phyloP scores from a whole-genome alignment of 2,329 filamentous ascomycete species.

The Trichoderma koningiopsis region DNA sequence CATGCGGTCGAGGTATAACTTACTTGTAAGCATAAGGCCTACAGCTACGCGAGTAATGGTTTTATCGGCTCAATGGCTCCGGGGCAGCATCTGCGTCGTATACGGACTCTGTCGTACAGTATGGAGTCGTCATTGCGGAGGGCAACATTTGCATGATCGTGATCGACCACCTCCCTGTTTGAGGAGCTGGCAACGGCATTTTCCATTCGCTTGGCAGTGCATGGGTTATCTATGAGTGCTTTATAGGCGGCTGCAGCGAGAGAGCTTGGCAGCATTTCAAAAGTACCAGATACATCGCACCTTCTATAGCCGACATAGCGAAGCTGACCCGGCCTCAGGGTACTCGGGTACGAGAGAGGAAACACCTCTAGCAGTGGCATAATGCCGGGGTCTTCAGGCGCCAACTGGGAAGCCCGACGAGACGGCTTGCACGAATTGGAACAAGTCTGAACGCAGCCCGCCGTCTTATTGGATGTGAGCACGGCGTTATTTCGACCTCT shows the following conservation, averaged over 20 bases:
- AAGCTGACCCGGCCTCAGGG: not conserved
- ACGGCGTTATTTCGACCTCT: not conserved
- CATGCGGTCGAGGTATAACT: constrained; percentile 4
- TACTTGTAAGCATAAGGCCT: not conserved
- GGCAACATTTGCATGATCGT: not conserved
- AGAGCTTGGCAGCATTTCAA: not conserved
- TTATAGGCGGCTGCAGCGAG: not conserved
- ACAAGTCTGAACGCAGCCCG: not conserved
- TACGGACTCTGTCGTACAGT: not conserved
- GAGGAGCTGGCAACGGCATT: constrained; percentile 1
- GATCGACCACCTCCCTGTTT: not conserved
- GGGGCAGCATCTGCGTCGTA: not conserved
- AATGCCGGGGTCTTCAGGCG: constrained; percentile 16
- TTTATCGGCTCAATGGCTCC: not conserved
- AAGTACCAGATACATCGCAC: not conserved
- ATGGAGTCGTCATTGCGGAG: not conserved
- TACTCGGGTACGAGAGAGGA: not conserved
- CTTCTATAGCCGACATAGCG: not conserved
- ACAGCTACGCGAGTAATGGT: constrained; percentile 12
- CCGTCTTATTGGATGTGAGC: not conserved
- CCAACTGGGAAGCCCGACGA: constrained; percentile 4
- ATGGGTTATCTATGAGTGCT: constrained; percentile 9
- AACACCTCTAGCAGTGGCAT: not conserved
- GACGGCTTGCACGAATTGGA: not conserved
- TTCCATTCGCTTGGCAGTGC: constrained; percentile 5